phyloP scores from a whole-genome alignment of 1,284 basidiomycete genomes.

The Porogramme epimiltina region DNA sequence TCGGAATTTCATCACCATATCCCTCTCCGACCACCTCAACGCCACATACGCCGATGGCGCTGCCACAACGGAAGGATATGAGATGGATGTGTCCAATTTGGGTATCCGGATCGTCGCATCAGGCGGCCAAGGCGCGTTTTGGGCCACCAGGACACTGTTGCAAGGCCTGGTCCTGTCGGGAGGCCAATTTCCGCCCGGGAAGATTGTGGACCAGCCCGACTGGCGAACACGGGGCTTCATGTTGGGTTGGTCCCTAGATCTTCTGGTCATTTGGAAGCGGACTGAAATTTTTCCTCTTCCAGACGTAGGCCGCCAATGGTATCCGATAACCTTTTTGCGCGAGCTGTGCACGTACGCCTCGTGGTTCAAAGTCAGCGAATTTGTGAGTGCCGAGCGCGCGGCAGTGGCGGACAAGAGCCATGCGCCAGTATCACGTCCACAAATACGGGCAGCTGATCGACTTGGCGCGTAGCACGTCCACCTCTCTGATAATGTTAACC shows the following conservation, averaged over 20 bases:
- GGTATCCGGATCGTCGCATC: conserved; percentile 31
- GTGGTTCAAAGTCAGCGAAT: conserved; percentile 38
- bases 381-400: conserved; percentile 23
- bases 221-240: conserved; percentile 39
- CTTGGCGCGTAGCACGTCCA: conserved; percentile 26
- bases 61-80: conserved; percentile 35
- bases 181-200: conserved; percentile 30
- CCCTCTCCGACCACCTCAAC: conserved; percentile 21
- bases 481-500: conserved; percentile 29
- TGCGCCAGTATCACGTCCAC: too few relatives aligned
- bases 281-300: neutral
- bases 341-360: conserved; percentile 38
- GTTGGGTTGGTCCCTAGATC: conserved; percentile 26
- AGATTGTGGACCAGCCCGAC: conserved; percentile 35
- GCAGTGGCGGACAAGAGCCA: too few relatives aligned
- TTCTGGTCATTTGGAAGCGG: neutral
- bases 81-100: conserved; percentile 26
- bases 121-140: conserved; percentile 37
- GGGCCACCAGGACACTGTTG: conserved; percentile 38
- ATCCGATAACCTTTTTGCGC: conserved; percentile 32
- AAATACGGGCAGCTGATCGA: neutral
- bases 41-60: conserved; percentile 31
- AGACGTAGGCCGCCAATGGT: conserved; percentile 40
- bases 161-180: conserved; percentile 34
- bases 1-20: conserved; percentile 27